A percentile compares a stretch with the other conserved stretches of the same genome.
Conservation (phyloP, 2,329 filamentous ascomycete genomes). For the Microsporum audouinii region DNA sequence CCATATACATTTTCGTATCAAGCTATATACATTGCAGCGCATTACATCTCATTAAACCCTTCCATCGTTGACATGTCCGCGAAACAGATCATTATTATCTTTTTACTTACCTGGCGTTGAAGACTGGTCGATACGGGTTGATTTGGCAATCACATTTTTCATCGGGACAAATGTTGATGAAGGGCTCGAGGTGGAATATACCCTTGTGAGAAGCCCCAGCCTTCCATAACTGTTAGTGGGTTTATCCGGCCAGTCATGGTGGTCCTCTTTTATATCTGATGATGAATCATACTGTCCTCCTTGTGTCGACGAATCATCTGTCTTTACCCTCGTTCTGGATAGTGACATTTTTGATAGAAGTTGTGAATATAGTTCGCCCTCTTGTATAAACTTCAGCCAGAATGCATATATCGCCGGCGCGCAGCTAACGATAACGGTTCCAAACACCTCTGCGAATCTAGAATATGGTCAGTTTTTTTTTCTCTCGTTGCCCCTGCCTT, state of each 20-base stretch:
- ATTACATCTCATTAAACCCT: too few species aligned
- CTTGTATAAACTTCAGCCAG: not conserved
- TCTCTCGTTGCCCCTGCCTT: not conserved
- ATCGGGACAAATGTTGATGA: not conserved
- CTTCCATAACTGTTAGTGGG: not conserved
- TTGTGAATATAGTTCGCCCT: not conserved
- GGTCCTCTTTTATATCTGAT: not conserved
- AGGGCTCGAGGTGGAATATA: not conserved
- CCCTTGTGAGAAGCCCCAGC: not conserved
- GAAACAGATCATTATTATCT: too few species aligned
- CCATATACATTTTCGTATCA: too few species aligned
- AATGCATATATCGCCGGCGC: not conserved
- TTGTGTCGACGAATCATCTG: not conserved
- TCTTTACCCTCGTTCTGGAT: not conserved
- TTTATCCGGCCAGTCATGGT: not conserved
- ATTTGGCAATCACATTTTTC: not conserved
- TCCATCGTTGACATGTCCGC: too few species aligned
- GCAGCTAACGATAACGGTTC: not conserved
- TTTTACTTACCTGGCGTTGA: too few species aligned
- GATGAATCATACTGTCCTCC: not conserved
- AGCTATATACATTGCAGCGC: too few species aligned
- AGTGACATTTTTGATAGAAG: not conserved
- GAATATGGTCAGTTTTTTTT: not conserved
- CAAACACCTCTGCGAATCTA: slow-evolving; percentile 1
- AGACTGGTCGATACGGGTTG: not conserved